Evolutionary conservation across 2,329 filamentous ascomycete species (phyloP).

Genomic region (Cladosporium sp.): DNA sequence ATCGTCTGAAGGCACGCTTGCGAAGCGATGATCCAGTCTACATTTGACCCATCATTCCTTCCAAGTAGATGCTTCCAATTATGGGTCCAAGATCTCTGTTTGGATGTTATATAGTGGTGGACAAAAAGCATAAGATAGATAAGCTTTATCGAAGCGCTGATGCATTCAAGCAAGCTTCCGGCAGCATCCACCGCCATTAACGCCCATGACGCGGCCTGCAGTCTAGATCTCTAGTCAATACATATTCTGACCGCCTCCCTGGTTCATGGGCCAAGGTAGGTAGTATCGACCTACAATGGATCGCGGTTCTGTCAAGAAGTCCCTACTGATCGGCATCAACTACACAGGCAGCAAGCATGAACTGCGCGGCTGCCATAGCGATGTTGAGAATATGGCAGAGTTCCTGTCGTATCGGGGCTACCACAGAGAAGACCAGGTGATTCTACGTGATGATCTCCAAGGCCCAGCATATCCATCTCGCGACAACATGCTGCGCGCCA

Average conservation of each 20-base stretch:
- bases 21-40: no score
- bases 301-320: slow-evolving; percentile 40
- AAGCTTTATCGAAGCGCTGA: neutral
- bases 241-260: neutral
- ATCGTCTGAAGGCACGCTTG: no score
- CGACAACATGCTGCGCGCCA: slow-evolving; percentile 50
- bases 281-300: neutral
- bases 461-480: slow-evolving; percentile 40
- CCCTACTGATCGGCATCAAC: slow-evolving; percentile 58
- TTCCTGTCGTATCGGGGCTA: slow-evolving; percentile 51
- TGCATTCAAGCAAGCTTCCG: neutral
- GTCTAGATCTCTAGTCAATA: neutral
- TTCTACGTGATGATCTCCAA: slow-evolving; percentile 46
- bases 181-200: neutral
- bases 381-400: slow-evolving; percentile 52
- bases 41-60: no score
- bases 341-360: slow-evolving; percentile 49
- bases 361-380: slow-evolving; percentile 53
- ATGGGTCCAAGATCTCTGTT: no score
- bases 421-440: slow-evolving; percentile 46
- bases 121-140: neutral
- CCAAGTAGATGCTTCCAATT: no score
- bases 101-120: no score
- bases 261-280: neutral
- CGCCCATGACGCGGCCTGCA: neutral